phyloP scores from a whole-genome alignment of 805 yeast species.

The Saccharomycopsis sp. region DNA sequence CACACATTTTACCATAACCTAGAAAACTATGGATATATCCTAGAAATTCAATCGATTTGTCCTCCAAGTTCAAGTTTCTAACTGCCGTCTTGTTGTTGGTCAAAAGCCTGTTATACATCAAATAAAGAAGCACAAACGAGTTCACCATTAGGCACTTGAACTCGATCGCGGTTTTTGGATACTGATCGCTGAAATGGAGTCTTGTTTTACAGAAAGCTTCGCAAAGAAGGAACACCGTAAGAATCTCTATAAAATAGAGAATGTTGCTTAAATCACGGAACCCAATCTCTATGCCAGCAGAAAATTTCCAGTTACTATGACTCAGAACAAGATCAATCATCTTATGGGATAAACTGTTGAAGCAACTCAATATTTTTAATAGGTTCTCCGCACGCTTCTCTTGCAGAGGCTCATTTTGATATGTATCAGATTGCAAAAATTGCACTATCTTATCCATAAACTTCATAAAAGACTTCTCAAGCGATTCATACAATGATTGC shows the following conservation, averaged over 20 bases:
- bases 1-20: slow-evolving; percentile 67
- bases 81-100: neutral
- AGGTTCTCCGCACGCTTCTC: neutral
- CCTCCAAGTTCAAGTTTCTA: slow-evolving; percentile 1
- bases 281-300: neutral
- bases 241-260: neutral
- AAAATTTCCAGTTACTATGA: neutral
- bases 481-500: neutral
- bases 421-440: slow-evolving; percentile 19
- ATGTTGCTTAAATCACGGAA: neutral
- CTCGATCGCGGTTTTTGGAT: neutral
- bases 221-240: neutral
- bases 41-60: slow-evolving; percentile 37
- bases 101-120: neutral
- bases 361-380: slow-evolving; percentile 7
- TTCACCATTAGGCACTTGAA: neutral
- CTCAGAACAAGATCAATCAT: neutral
- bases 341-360: slow-evolving; percentile 6
- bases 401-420: neutral
- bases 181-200: neutral
- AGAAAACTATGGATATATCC: slow-evolving; percentile 65
- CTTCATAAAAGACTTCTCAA: neutral
- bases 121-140: neutral
- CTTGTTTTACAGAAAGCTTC: neutral
- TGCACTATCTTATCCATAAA: neutral